A percentile compares a stretch with the other conserved stretches of the same genome.
Conservation (phyloP, 2,329 filamentous ascomycete species). For the Colletotrichum theobromicola region DNA sequence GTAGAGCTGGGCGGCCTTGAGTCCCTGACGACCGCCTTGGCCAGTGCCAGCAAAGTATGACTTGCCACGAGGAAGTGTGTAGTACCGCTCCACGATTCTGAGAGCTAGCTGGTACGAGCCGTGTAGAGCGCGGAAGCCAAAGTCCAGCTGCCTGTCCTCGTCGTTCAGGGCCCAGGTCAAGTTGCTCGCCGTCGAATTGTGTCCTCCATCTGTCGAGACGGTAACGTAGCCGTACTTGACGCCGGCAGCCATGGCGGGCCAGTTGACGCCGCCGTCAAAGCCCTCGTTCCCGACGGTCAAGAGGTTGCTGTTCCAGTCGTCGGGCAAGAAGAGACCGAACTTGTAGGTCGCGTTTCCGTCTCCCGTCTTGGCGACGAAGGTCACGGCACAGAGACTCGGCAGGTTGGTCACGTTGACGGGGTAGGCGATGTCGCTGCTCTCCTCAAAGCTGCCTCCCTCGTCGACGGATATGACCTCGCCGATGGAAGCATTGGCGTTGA, state of each 20-base stretch:
- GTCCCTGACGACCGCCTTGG: conserved; percentile 57
- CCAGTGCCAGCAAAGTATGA: conserved; percentile 55
- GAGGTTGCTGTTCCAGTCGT: conserved; percentile 34
- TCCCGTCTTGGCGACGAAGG: conserved; percentile 31
- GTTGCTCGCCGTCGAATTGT: conserved; percentile 36
- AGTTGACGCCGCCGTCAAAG: conserved; percentile 35
- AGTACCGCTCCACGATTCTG: conserved; percentile 51
- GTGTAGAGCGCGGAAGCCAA: conserved; percentile 48
- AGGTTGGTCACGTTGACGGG: conserved; percentile 31
- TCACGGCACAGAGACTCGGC: conserved; percentile 36
- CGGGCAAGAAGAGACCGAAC: conserved; percentile 37
- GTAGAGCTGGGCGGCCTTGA: conserved; percentile 25
- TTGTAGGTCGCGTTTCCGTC: conserved; percentile 25
- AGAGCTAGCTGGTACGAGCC: conserved; percentile 54
- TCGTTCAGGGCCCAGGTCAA: conserved; percentile 42
- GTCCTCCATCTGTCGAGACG: conserved; percentile 49
- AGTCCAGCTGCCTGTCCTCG: conserved; percentile 39
- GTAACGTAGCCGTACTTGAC: conserved; percentile 43
- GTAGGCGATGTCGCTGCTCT: conserved; percentile 28
- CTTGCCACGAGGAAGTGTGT: conserved; percentile 35
- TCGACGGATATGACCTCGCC: conserved; percentile 20
- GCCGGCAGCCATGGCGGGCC: conserved; percentile 32
- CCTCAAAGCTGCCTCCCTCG: conserved; percentile 25
- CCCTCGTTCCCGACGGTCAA: conserved; percentile 36
- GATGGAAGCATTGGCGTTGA: conserved; percentile 12